These are phyloP conservation scores for Tylopilus sp. DNA, from an alignment of 1,284 basidiomycete species.

Conservation along the genomic window DNA sequence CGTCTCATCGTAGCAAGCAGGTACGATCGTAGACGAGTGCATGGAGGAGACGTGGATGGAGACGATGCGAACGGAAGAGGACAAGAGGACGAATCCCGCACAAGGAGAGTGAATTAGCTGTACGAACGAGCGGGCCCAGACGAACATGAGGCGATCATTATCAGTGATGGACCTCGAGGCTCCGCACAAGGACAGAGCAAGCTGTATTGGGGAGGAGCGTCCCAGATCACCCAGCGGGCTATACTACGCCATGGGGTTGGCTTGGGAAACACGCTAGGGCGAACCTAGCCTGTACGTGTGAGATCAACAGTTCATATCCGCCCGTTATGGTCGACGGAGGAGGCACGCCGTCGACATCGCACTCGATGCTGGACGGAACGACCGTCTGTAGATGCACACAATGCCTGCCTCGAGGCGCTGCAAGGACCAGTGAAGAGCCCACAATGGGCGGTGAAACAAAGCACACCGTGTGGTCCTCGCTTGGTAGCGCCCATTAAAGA, in stretches of 20 bases:
- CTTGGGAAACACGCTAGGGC: not conserved
- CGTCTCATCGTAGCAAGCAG: not conserved
- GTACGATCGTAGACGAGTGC: too few species aligned
- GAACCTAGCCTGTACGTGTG: not conserved
- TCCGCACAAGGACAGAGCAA: constrained; percentile 4
- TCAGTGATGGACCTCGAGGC: constrained; percentile 32
- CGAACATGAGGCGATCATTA: constrained; percentile 25
- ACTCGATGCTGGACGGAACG: not conserved
- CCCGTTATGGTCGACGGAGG: not conserved
- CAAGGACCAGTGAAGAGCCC: not conserved
- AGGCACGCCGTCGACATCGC: constrained; percentile 9
- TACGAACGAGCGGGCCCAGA: constrained; percentile 1
- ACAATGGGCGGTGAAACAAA: too few species aligned
- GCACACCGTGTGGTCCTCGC: too few species aligned
- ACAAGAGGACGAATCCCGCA: constrained; percentile 1
- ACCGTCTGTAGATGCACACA: not conserved
- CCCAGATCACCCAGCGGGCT: constrained; percentile 1
- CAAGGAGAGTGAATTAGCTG: constrained; percentile 1
- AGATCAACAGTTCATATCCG: not conserved
- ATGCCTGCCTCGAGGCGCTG: constrained; percentile 1
- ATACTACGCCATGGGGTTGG: not conserved
- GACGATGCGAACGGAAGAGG: not conserved
- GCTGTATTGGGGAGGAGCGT: constrained; percentile 17
- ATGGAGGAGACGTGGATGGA: too few species aligned
- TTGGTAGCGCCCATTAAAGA: constrained; percentile 1